These are phyloP conservation scores for Geotrichum armillariae DNA, from an alignment of 1,139 yeast species.

Conservation along the genomic window DNA sequence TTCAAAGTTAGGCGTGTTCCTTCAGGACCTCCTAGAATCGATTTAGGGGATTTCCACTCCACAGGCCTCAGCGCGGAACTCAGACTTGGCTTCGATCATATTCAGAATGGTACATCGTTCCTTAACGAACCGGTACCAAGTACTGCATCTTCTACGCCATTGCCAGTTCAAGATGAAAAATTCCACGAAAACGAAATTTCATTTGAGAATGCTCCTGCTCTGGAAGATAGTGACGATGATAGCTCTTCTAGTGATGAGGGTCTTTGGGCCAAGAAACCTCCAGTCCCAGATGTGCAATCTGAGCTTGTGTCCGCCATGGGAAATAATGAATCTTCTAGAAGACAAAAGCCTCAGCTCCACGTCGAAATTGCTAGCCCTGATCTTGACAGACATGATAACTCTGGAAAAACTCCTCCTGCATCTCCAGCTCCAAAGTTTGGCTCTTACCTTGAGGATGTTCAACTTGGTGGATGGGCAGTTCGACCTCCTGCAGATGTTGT, in stretches of 20 bases:
- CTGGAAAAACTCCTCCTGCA: not conserved
- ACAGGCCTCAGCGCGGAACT: slow-evolving; percentile 18
- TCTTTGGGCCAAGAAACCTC: slow-evolving; percentile 59
- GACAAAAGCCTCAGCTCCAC: slow-evolving; percentile 25
- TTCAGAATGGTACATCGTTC: slow-evolving; percentile 4
- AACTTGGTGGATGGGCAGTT: slow-evolving; percentile 48
- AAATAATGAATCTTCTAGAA: slow-evolving; percentile 4
- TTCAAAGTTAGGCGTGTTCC: slow-evolving; percentile 2
- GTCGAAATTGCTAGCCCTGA: slow-evolving; percentile 26
- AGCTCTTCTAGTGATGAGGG: slow-evolving; percentile 49
- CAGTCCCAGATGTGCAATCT: slow-evolving; percentile 23
- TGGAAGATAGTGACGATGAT: slow-evolving; percentile 48
- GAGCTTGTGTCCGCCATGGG: slow-evolving; percentile 4
- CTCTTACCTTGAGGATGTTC: slow-evolving; percentile 12
- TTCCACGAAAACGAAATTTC: slow-evolving; percentile 59
- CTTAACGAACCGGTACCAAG: not conserved
- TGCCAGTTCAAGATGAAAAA: slow-evolving; percentile 21
- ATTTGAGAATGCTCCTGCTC: slow-evolving; percentile 69
- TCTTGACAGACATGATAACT: slow-evolving; percentile 14
- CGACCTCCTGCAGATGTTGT: slow-evolving; percentile 96
- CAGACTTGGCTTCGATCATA: slow-evolving; percentile 19
- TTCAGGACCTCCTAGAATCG: slow-evolving; percentile 21
- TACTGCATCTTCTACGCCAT: not conserved
- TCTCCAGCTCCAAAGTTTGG: slow-evolving; percentile 2
- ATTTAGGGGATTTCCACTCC: slow-evolving; percentile 19